These are phyloP conservation scores for Saturnispora diversa DNA, from an alignment of 805 yeast species.

Conservation along the genomic window DNA sequence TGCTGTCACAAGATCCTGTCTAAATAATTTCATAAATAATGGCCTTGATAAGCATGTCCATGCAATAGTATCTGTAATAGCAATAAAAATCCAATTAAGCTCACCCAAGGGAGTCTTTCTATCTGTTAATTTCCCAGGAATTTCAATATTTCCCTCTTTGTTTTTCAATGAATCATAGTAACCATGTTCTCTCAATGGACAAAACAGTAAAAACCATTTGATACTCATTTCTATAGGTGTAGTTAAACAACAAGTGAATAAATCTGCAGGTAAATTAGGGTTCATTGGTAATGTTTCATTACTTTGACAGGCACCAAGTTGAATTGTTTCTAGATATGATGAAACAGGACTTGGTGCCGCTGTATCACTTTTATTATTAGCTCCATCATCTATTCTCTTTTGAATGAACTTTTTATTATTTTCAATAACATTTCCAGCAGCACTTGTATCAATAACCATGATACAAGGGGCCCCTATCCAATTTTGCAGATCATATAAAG, in stretches of 20 bases:
- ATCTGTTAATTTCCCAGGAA: conserved; percentile 89
- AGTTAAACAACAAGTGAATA: conserved; percentile 91
- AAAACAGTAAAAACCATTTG: conserved; percentile 83
- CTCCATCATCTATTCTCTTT: conserved; percentile 80
- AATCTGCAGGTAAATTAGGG: conserved; percentile 91
- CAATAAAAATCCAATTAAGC: conserved; percentile 94
- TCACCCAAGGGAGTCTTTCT: conserved; percentile 94
- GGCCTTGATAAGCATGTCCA: conserved; percentile 90
- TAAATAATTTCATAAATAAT: conserved; percentile 76
- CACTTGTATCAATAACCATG: conserved; percentile 88
- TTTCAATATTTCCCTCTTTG: conserved; percentile 49
- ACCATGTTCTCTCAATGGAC: conserved; percentile 47
- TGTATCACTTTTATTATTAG: conserved; percentile 46
- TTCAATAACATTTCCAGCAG: conserved; percentile 86
- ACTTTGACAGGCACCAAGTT: conserved; percentile 84
- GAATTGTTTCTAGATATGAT: conserved; percentile 79
- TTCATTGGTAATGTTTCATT: conserved; percentile 85
- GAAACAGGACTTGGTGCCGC: conserved; percentile 54
- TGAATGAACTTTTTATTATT: conserved; percentile 87
- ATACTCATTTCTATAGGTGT: conserved; percentile 93
- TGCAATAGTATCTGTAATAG: conserved; percentile 95
- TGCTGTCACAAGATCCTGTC: conserved; percentile 96
- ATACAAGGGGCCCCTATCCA: conserved; percentile 98
- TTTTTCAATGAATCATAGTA: conserved; percentile 43
- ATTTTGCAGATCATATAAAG: conserved; percentile 87